phyloP scores from a whole-genome alignment of 345 rosid genomes.

The Acer saccharum region DNA sequence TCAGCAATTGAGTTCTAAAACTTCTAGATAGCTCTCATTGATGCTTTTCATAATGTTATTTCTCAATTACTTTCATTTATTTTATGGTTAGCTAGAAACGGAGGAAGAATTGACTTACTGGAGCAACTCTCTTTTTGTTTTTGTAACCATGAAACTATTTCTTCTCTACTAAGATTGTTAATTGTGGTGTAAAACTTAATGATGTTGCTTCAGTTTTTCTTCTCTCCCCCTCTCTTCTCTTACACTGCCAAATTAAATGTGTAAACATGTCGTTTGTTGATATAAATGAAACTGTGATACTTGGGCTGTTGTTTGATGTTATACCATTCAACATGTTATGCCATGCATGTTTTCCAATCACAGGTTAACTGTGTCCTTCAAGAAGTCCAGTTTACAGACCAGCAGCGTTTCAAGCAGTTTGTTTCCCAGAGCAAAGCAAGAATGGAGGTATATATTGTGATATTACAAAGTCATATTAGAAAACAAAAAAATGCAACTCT shows the following conservation, averaged over 20 bases:
- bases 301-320: neutral
- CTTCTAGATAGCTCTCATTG: neutral
- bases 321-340: neutral
- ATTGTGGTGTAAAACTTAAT: neutral
- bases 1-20: too few species aligned
- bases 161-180: neutral
- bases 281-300: neutral
- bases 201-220: neutral
- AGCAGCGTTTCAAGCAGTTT: conserved; percentile 95
- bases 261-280: neutral
- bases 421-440: conserved; percentile 96
- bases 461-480: conserved; percentile 15
- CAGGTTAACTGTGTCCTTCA: conserved; percentile 82
- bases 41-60: neutral
- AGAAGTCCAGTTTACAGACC: conserved; percentile 95
- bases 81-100: too few species aligned
- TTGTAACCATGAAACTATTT: neutral
- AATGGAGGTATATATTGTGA: conserved; percentile 72
- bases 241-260: neutral
- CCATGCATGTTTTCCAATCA: conserved; percentile 19
- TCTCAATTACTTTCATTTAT: neutral
- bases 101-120: neutral
- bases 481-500: conserved; percentile 3
- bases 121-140: too few species aligned
- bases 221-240: neutral